Evolutionary conservation across 805 yeast species (phyloP), one percentile per base, ranked within the genome.

Genomic region (Candida palmyrensis): DNA sequence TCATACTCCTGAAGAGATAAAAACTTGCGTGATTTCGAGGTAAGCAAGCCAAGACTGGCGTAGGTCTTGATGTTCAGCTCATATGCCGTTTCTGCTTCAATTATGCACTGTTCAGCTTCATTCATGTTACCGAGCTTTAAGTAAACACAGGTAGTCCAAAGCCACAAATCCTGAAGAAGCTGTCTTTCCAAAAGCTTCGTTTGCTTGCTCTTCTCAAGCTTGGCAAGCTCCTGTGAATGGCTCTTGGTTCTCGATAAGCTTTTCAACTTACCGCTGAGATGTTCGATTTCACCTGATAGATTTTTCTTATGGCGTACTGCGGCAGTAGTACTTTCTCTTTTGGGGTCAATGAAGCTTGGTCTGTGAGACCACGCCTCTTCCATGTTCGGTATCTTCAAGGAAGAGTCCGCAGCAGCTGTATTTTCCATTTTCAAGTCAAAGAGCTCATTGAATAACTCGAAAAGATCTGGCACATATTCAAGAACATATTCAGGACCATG

Each of bases 41-140:
- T 59, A 36, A 73, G 52, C 27, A 64, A 55, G 1, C 80, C 82
- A 29, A 71, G 54, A 38, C 68, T 61, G 5, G 77, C 66, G 33
- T 61, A 71, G 0, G 82, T 74, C 32, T 63, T 66, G 18, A 65
- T 57, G 23, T 68, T 72, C 9, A 74, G 68, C 21, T 62, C 61
- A 32, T 48, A 58, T 3, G 69, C 63, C 2, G 65, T 55, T 37
- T 73, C 80, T 1, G 94, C 86, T 53, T 87, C 96, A 6, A 71
- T 67, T 4, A 87, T 68, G 29, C 95, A 81, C 37, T 73, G 77
- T 45, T 77, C 78, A 1, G 89, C 77, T 33, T 86, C 94, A 2
- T 62, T 68, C 1, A 59, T 41, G 25, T 73, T 53, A 1, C 73
- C 78, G 5, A 73, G 67, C 38, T 73, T 71, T 45, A 73, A 59